These are phyloP conservation scores for Globisporangium radiosum DNA, from an alignment of 352 stramenopile genomes.

Conservation along the genomic window DNA sequence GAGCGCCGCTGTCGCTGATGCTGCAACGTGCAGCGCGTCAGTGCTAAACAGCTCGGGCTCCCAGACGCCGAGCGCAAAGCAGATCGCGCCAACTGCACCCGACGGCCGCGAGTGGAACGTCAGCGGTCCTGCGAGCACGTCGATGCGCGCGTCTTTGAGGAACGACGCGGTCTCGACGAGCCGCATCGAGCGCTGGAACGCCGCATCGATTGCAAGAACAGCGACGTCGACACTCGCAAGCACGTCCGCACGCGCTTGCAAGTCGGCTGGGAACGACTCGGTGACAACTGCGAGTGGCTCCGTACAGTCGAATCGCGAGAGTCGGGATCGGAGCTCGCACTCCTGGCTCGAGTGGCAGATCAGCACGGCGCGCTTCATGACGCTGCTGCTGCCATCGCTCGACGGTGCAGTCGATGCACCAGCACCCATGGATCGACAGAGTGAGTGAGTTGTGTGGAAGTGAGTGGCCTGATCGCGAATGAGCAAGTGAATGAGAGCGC, in stretches of 20 bases:
- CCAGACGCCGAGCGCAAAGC: constrained; percentile 37
- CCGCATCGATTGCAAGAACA: constrained; percentile 29
- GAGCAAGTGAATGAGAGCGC: too few relatives aligned
- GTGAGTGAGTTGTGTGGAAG: too few relatives aligned
- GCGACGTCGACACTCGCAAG: constrained; percentile 20
- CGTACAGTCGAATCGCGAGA: neutral
- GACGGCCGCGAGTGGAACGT: constrained; percentile 35
- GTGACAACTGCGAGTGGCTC: constrained; percentile 19
- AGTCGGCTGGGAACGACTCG: constrained; percentile 26
- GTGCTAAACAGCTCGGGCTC: constrained; percentile 25
- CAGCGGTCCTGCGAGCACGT: constrained; percentile 28
- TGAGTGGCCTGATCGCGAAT: too few relatives aligned
- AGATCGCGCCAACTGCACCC: constrained; percentile 38
- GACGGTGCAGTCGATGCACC: constrained; percentile 13
- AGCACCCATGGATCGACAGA: too few relatives aligned
- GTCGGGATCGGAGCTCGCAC: constrained; percentile 6
- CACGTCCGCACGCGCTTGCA: constrained; percentile 22
- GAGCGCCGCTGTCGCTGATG: too few relatives aligned
- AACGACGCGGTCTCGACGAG: constrained; percentile 43
- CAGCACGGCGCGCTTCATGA: constrained; percentile 14
- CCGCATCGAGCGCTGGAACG: constrained; percentile 26
- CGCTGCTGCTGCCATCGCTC: too few relatives aligned
- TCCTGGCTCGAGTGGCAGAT: constrained; percentile 23
- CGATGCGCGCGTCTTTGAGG: constrained; percentile 39
- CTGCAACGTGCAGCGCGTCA: too few relatives aligned